Percentiles rank a stretch among this genome's conserved stretches.
Conservation (phyloP, 2,329 filamentous ascomycete genomes). For the Pseudocercospora musae region DNA sequence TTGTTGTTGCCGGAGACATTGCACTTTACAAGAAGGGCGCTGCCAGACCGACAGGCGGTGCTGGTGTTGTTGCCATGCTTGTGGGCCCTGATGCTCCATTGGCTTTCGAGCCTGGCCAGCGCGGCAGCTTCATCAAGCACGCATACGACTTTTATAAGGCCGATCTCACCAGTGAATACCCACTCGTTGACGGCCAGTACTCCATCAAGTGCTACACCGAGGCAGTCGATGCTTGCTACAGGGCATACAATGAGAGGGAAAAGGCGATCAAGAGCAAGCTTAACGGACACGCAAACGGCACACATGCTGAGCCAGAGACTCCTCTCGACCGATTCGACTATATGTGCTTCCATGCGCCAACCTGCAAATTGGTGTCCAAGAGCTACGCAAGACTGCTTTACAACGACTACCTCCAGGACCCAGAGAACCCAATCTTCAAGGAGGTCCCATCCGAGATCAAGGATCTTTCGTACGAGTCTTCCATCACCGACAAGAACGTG, state of each 20-base stretch:
- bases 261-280: conserved; percentile 43
- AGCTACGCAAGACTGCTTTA: conserved; percentile 52
- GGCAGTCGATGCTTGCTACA: conserved; percentile 53
- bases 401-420: conserved; percentile 51
- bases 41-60: conserved; percentile 52
- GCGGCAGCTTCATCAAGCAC: conserved; percentile 51
- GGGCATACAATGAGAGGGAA: conserved; percentile 52
- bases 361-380: conserved; percentile 55
- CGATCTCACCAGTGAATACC: conserved; percentile 53
- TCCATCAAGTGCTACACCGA: conserved; percentile 54
- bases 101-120: conserved; percentile 49
- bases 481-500: conserved; percentile 50
- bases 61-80: conserved; percentile 54
- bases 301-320: conserved; percentile 41
- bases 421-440: conserved; percentile 47
- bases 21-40: conserved; percentile 55
- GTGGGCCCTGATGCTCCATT: conserved; percentile 51
- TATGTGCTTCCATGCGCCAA: conserved; percentile 55
- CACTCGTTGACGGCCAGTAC: conserved; percentile 52
- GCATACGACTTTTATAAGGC: conserved; percentile 57
- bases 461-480: conserved; percentile 46
- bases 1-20: conserved; percentile 54
- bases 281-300: conserved; percentile 42
- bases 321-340: conserved; percentile 53
- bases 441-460: conserved; percentile 50